Percentiles rank a stretch among this genome's conserved stretches.
Evolutionary conservation across 768 basidiomycete species (phyloP).

Genomic region (Mrakia gelida): DNA sequence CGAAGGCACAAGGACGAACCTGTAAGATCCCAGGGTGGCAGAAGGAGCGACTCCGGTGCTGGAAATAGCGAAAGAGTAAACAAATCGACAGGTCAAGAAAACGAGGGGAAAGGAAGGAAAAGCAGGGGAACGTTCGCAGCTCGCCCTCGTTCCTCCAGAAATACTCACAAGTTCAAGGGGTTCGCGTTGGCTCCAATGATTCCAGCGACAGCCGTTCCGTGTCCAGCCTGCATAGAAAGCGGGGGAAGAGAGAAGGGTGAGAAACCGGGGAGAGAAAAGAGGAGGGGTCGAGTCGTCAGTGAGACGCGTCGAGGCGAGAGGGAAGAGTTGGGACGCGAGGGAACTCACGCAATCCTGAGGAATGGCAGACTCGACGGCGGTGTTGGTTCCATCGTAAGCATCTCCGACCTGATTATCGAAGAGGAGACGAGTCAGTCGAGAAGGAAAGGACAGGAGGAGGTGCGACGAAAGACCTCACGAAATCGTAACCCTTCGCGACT

Average conservation of each 20-base stretch:
- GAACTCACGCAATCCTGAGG: conserved; percentile 39
- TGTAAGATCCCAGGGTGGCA: conserved; percentile 50
- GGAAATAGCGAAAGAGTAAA: conserved; percentile 51
- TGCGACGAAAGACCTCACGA: not conserved
- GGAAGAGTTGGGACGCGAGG: not conserved
- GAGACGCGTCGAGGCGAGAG: not conserved
- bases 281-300: not conserved
- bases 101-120: not conserved
- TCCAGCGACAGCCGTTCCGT: conserved; percentile 49
- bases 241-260: too few relatives aligned
- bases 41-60: conserved; percentile 64
- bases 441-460: not conserved
- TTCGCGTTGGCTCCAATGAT: conserved; percentile 55
- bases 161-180: conserved; percentile 13
- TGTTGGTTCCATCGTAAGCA: conserved; percentile 20
- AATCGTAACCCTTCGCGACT: conserved; percentile 23
- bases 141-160: too few relatives aligned
- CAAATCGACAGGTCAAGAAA: conserved; percentile 7
- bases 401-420: not conserved
- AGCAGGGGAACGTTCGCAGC: not conserved
- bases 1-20: too few relatives aligned
- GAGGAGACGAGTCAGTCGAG: not conserved
- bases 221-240: conserved; percentile 29
- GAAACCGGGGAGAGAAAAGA: not conserved
- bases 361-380: conserved; percentile 38